Evolutionary conservation across 176 grass and related monocot genomes (phyloP).

Genomic region (maize (Zea mays)): Zm-B73-REFERENCE-NAM-5.0 NC_050101.1:137733001-137733500

Average conservation of each 20-base stretch:
- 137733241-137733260: neutral
- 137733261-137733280: neutral
- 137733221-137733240: neutral
- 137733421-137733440: constrained; percentile 50
- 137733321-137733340: neutral
- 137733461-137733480: constrained; percentile 51
- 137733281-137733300: neutral
- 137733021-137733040: no score
- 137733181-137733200: neutral
- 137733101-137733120: no score
- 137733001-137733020: no score
- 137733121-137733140: no score
- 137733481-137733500: constrained; percentile 35
- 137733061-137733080: no score
- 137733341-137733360: neutral
- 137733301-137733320: neutral
- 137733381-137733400: neutral
- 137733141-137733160: no score
- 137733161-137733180: no score
- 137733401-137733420: constrained; percentile 19
- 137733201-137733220: neutral
- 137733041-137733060: no score
- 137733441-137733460: constrained; percentile 60
- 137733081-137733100: no score
- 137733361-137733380: neutral